These are phyloP conservation scores for Gymnopus androsaceus DNA, from an alignment of 1,284 basidiomycete genomes.

Conservation along the genomic window DNA sequence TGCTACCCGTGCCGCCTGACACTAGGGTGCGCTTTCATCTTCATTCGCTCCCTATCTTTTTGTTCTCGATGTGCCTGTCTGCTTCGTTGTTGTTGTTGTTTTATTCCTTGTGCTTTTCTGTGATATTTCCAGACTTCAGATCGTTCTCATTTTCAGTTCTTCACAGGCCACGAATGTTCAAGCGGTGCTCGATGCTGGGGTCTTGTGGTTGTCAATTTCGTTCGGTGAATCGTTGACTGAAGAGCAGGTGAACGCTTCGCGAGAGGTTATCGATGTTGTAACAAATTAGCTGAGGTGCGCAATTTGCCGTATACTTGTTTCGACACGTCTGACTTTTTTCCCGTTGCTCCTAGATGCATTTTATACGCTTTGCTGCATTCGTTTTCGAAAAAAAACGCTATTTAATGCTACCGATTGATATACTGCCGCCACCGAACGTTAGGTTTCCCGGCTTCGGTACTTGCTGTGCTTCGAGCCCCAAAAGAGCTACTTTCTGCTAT, in stretches of 20 bases:
- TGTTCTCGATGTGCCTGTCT: background rate
- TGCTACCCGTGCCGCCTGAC: constrained; percentile 9
- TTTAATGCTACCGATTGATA: background rate
- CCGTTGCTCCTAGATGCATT: background rate
- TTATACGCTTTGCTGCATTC: background rate
- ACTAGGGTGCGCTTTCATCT: constrained; percentile 12
- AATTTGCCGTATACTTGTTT: background rate
- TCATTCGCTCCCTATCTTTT: background rate
- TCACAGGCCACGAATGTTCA: background rate
- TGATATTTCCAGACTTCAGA: background rate
- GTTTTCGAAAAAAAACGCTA: background rate
- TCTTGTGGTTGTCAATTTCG: background rate
- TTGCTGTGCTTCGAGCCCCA: too few relatives aligned
- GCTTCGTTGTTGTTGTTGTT: background rate
- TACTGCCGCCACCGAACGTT: background rate
- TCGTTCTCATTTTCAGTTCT: background rate
- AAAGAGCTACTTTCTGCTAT: too few relatives aligned
- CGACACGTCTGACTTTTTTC: background rate
- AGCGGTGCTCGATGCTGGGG: background rate
- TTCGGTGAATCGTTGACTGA: background rate
- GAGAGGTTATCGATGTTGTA: background rate
- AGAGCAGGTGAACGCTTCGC: background rate
- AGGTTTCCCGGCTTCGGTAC: background rate
- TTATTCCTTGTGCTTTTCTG: background rate
- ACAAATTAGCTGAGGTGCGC: background rate